These are phyloP conservation scores for Pseudogymnoascus sp. DNA, from an alignment of 2,329 filamentous ascomycete genomes.

Conservation along the genomic window DNA sequence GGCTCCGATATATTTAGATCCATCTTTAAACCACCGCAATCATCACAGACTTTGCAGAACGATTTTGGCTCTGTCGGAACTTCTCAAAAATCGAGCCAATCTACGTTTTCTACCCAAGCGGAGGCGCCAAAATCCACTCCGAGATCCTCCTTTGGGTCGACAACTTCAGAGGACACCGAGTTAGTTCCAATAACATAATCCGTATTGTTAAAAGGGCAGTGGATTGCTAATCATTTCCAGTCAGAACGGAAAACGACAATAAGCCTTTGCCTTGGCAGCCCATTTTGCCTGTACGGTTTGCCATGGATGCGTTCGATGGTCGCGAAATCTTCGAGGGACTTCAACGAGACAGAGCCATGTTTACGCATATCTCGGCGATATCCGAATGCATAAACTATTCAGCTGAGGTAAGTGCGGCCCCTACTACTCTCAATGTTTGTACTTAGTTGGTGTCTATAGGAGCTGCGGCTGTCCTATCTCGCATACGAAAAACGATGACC, in stretches of 20 bases:
- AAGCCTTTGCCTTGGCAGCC: not conserved
- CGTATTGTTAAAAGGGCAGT: not conserved
- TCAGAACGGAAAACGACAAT: not conserved
- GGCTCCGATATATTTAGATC: not conserved
- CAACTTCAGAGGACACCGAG: not conserved
- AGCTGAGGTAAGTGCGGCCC: not conserved
- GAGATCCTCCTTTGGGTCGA: not conserved
- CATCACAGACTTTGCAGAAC: too few relatives aligned
- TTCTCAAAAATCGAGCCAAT: not conserved
- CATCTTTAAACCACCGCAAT: not conserved
- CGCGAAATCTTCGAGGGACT: not conserved
- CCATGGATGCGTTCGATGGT: not conserved
- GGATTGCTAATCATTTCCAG: not conserved
- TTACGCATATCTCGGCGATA: not conserved
- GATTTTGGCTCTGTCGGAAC: not conserved
- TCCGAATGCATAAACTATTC: not conserved
- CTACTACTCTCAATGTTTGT: not conserved
- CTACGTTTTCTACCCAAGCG: too few relatives aligned
- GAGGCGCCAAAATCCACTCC: not conserved
- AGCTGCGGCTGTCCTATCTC: not conserved
- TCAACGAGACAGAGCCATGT: not conserved
- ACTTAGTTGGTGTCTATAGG: not conserved
- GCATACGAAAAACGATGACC: not conserved
- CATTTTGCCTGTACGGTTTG: not conserved
- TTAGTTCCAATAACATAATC: not conserved